Conservation (phyloP, 2,329 filamentous ascomycete genomes). For the Didymella pomorum region DNA sequence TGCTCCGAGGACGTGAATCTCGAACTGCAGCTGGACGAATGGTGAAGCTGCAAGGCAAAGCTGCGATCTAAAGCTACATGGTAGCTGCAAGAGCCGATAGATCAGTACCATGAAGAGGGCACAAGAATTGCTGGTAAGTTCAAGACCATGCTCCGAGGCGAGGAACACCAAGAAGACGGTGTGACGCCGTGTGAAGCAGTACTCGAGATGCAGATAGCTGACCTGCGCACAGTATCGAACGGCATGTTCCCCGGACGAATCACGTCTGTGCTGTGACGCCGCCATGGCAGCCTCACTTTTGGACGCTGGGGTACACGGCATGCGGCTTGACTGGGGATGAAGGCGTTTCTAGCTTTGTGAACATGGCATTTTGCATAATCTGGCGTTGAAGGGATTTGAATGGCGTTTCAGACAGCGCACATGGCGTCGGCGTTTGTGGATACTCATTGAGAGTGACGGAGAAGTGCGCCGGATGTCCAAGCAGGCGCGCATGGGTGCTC, state of each 20-base stretch:
- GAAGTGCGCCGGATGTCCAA: too few species aligned
- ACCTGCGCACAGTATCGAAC: slow-evolving; percentile 22
- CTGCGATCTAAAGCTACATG: too few species aligned
- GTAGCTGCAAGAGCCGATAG: background rate
- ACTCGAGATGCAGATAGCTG: slow-evolving; percentile 14
- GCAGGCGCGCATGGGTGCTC: too few species aligned
- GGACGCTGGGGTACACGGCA: background rate
- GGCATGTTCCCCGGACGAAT: slow-evolving; percentile 2
- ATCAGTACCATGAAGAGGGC: background rate
- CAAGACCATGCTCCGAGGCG: background rate
- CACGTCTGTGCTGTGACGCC: slow-evolving; percentile 1
- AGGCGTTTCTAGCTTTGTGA: background rate
- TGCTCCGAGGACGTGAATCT: slow-evolving; percentile 55
- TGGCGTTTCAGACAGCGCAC: too few species aligned
- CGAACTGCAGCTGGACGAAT: slow-evolving; percentile 55
- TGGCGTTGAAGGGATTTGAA: background rate
- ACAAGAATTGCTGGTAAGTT: background rate
- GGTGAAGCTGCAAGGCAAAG: slow-evolving; percentile 24
- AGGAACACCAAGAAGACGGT: slow-evolving; percentile 1
- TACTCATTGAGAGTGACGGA: background rate
- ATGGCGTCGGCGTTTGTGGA: background rate
- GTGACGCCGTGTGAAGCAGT: slow-evolving; percentile 3
- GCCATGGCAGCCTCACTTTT: slow-evolving; percentile 15
- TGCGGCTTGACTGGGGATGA: background rate
- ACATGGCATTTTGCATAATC: background rate